A percentile compares a stretch with the other conserved stretches of the same genome.
These are phyloP conservation scores for Metahyphopichia silvanorum DNA, from an alignment of 805 yeast species.

Conservation along the genomic window DNA sequence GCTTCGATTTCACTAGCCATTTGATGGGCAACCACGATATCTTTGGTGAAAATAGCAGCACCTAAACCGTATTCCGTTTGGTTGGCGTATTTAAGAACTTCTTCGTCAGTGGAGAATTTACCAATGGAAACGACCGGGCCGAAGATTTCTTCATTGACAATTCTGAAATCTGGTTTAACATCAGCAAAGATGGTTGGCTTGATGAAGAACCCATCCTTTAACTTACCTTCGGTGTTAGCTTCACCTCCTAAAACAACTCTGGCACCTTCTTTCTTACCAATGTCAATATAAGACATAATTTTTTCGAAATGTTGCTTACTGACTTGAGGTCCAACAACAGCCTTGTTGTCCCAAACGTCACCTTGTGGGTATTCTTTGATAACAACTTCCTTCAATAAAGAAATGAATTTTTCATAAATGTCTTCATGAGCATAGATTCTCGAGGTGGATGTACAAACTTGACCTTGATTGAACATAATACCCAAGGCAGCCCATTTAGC, in stretches of 20 bases:
- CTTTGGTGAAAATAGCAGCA: constrained; percentile 72
- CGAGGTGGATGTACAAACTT: constrained; percentile 67
- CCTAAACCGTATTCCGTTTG: constrained; percentile 77
- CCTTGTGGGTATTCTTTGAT: constrained; percentile 53
- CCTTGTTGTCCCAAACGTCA: constrained; percentile 44
- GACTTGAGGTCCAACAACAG: constrained; percentile 62
- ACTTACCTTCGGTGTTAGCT: constrained; percentile 35
- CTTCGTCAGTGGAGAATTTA: constrained; percentile 63
- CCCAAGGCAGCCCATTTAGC: constrained; percentile 68
- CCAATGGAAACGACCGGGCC: constrained; percentile 80
- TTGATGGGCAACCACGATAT: constrained; percentile 61
- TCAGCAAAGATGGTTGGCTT: constrained; percentile 77
- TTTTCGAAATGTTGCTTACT: constrained; percentile 55
- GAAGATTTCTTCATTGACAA: constrained; percentile 79
- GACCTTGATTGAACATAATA: constrained; percentile 63
- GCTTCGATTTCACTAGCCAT: constrained; percentile 51
- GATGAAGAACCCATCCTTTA: constrained; percentile 58
- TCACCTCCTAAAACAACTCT: constrained; percentile 40
- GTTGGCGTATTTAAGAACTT: constrained; percentile 68
- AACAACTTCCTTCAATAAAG: constrained; percentile 43
- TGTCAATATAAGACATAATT: constrained; percentile 40
- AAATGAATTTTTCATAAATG: constrained; percentile 52
- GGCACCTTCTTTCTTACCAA: constrained; percentile 45
- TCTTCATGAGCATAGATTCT: constrained; percentile 57
- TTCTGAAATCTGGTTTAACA: constrained; percentile 59